These are phyloP conservation scores for Cyanodermella asteris DNA, from an alignment of 2,329 filamentous ascomycete species.

Conservation along the genomic window DNA sequence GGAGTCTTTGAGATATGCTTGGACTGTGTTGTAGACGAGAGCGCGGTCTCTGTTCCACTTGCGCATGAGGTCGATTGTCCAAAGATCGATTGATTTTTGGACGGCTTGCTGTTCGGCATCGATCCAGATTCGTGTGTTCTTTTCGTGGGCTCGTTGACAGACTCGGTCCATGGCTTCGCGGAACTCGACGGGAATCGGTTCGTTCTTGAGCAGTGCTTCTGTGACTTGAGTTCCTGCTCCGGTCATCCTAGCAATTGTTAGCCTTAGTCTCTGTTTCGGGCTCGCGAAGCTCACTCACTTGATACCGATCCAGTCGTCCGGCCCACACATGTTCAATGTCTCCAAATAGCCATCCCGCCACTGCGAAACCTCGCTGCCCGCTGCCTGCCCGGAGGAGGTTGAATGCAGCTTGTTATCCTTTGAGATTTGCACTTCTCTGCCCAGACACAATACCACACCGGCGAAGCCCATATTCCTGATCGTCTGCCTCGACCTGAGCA, in stretches of 20 bases:
- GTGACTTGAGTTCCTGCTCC: conserved; percentile 25
- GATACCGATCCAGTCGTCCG: conserved; percentile 29
- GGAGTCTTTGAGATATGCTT: conserved; percentile 30
- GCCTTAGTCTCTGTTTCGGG: background rate
- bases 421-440: conserved; percentile 25
- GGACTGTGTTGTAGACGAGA: conserved; percentile 28
- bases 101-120: conserved; percentile 33
- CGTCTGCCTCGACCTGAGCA: conserved; percentile 21
- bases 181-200: conserved; percentile 19
- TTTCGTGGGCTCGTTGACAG: conserved; percentile 20
- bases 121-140: conserved; percentile 25
- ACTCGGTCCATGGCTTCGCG: conserved; percentile 21
- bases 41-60: conserved; percentile 23
- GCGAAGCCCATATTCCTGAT: conserved; percentile 29
- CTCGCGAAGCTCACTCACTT: conserved; percentile 20
- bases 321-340: conserved; percentile 29
- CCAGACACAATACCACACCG: conserved; percentile 32
- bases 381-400: background rate
- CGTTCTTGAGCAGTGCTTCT: conserved; percentile 18
- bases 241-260: conserved; percentile 17
- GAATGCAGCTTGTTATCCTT: conserved; percentile 15
- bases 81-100: conserved; percentile 28
- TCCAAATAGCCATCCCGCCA: conserved; percentile 32
- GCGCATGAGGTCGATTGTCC: conserved; percentile 31
- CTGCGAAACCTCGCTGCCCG: conserved; percentile 4